Percentiles rank a stretch among this genome's conserved stretches.
Evolutionary conservation across 306 rosid genomes (phyloP).

Genomic region (Lathyrus oleraceus): DNA sequence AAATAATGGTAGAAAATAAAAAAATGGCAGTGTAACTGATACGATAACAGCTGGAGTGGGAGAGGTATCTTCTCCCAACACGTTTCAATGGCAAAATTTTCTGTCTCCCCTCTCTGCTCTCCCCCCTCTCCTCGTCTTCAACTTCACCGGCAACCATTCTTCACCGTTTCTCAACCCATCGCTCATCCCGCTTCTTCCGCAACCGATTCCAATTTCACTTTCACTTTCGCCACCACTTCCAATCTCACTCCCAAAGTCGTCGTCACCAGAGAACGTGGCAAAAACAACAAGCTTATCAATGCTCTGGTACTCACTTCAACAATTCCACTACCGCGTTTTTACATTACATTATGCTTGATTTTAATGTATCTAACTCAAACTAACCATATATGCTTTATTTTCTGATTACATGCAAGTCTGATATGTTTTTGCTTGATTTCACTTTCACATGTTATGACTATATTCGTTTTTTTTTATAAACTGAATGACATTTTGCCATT

Average conservation of each 20-base stretch:
- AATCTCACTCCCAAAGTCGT: conserved; percentile 59
- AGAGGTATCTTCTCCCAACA: conserved; percentile 46
- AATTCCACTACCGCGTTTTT: background rate
- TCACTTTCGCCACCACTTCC: conserved; percentile 29
- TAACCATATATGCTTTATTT: background rate
- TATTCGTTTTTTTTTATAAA: too few relatives aligned
- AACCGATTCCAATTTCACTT: conserved; percentile 34
- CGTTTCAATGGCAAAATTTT: conserved; percentile 76
- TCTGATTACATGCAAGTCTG: background rate
- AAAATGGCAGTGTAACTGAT: background rate
- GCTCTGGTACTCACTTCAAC: conserved; percentile 58
- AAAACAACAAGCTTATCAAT: conserved; percentile 81
- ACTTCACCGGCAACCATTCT: conserved; percentile 48
- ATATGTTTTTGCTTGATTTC: conserved; percentile 3
- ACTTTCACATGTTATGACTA: background rate
- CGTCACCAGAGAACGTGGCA: conserved; percentile 97
- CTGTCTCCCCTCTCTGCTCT: conserved; percentile 40
- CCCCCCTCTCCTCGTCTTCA: conserved; percentile 39
- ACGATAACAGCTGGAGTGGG: conserved; percentile 51
- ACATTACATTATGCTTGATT: conserved; percentile 22
- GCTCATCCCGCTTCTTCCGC: conserved; percentile 37
- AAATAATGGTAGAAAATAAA: too few relatives aligned
- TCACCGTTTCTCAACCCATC: conserved; percentile 31
- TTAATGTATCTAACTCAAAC: background rate
- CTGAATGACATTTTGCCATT: conserved; percentile 10